phyloP scores from a whole-genome alignment of 1,284 basidiomycete genomes.

The Ceratobasidium sp. region DNA sequence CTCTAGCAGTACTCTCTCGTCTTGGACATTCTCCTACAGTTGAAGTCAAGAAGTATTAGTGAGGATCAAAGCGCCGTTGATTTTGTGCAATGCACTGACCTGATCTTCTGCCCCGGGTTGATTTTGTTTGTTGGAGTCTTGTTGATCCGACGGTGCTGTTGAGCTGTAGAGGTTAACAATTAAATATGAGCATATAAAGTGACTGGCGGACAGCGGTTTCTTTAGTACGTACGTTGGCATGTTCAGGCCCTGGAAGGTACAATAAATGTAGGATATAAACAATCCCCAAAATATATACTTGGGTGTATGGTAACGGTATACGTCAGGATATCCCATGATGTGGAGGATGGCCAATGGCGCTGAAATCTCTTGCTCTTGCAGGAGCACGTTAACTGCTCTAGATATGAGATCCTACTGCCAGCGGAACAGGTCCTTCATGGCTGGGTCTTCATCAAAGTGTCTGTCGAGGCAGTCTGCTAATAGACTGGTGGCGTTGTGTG shows the following conservation, averaged over 20 bases:
- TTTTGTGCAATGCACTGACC: no score
- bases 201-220: neutral
- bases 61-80: neutral
- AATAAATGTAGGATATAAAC: neutral
- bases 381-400: conserved; percentile 42
- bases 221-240: neutral
- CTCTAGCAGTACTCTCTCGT: neutral
- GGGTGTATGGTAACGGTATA: neutral
- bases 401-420: conserved; percentile 25
- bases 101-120: no score
- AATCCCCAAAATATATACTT: conserved; percentile 16
- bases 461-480: neutral
- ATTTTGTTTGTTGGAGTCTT: no score
- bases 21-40: neutral
- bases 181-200: neutral
- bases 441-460: neutral
- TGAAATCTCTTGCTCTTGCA: conserved; percentile 43
- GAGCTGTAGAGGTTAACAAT: neutral
- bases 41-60: neutral
- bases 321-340: conserved; percentile 27
- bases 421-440: neutral
- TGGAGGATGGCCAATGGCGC: conserved; percentile 36
- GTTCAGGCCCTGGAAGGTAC: neutral
- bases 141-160: neutral
- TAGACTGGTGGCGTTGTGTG: conserved; percentile 53